Evolutionary conservation across 2,329 filamentous ascomycete genomes (phyloP).

Genomic region (Fusarium pilosicola): DNA sequence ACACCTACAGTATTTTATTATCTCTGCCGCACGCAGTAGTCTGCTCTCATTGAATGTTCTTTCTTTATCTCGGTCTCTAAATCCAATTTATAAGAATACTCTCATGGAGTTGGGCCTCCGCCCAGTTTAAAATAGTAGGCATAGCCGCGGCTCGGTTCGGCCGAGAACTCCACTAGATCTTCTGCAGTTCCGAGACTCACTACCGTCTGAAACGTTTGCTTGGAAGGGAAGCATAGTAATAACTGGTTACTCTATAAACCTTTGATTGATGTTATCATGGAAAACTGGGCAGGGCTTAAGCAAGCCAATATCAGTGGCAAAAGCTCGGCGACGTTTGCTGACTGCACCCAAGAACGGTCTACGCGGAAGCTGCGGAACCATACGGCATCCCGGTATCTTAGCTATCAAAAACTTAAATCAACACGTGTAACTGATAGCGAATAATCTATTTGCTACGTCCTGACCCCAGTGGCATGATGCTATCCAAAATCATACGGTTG

Average conservation of each 20-base stretch:
- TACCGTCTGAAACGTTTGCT: neutral
- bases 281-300: neutral
- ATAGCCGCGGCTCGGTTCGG: slow-evolving; percentile 5
- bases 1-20: neutral
- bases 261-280: neutral
- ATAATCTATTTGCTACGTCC: neutral
- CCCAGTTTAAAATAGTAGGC: neutral
- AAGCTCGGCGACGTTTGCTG: neutral
- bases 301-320: neutral
- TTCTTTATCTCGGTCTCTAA: fast-evolving
- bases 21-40: neutral
- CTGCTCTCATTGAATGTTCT: no score
- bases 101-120: neutral
- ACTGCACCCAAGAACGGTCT: neutral
- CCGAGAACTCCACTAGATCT: neutral
- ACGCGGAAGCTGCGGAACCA: neutral
- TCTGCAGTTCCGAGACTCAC: neutral
- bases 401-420: neutral
- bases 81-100: neutral
- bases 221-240: no score
- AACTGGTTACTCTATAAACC: fast-evolving
- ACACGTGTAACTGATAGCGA: neutral
- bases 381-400: neutral
- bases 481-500: neutral
- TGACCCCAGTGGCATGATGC: neutral